Base-by-base conservation (phyloP, 768 basidiomycete species). In the Lyophyllum shimeji region DNA sequence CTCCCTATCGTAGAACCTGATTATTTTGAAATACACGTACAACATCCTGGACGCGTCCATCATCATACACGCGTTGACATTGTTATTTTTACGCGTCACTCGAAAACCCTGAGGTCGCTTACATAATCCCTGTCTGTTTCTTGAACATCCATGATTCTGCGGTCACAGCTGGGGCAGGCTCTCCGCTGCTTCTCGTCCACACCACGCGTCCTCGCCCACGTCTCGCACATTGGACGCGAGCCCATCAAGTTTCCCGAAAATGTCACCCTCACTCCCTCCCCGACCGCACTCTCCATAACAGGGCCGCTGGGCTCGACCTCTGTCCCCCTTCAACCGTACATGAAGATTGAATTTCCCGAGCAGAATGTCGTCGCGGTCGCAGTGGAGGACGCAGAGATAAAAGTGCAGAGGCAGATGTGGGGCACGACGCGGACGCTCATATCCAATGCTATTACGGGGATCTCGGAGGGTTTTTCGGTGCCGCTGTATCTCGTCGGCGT, bases 391-490 rank as follows among this genome's bases (percentile, higher is more conserved):
- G 77, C 88, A 1, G 75, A 79, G 40, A 67, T 84, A 49, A 90
- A 92, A 69, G 74, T 83, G 50, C 95, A 98, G 71, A 84, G 92
- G 42, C 83, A 88, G 55, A 88, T 92, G 81, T 98, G 96, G 95
- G 96, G 96, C n/a, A 85, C 92, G 44, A 95, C 93, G 13, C 85
- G 95, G 51, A 89, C 94, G 0, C 80, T 95, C 61, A 90, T 98
- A 68, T 77, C 81, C 60, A 98, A 98, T 68, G 95, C 95, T 15
- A 83, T 99, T 59, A 79, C 75, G 13, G 96, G 96, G 42, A 93
- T 98, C 79, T 89, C 92, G 4, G 82, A 86, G 56, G 95, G 95
- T 3, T 98, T 92, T 74, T 81, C 80, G 0, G 79, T 92, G 8
- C 87, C 93, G 13, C 70, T 99, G 15, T 88, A 87, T 66, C 83